Conservation (phyloP, 1,139 yeast species). For the Magnusiomyces suaveolens region DNA sequence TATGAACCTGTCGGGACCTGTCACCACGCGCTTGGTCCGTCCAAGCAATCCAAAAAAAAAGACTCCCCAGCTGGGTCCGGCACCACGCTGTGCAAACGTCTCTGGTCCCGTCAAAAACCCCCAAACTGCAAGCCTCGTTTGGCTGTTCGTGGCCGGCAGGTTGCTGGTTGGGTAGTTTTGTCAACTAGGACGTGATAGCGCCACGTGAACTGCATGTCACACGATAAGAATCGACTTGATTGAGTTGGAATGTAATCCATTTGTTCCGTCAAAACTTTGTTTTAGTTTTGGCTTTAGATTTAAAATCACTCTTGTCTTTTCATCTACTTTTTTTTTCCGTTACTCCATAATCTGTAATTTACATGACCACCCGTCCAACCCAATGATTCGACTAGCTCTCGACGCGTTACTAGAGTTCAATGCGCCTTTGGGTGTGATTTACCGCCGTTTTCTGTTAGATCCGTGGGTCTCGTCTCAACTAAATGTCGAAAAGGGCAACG, state of each 20-base stretch:
- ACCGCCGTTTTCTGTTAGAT: constrained; percentile 9
- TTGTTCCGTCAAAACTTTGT: too few relatives aligned
- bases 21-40: too few relatives aligned
- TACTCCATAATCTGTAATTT: not conserved
- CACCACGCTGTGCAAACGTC: too few relatives aligned
- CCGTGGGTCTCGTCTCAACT: constrained; percentile 7
- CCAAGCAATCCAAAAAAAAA: too few relatives aligned
- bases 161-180: too few relatives aligned
- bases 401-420: constrained; percentile 8
- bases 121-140: too few relatives aligned
- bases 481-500: not conserved
- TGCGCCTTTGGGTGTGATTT: constrained; percentile 12
- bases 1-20: too few relatives aligned
- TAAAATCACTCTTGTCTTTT: not conserved
- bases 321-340: not conserved
- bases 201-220: not conserved
- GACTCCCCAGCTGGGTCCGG: too few relatives aligned
- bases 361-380: not conserved
- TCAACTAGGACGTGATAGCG: too few relatives aligned
- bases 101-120: too few relatives aligned
- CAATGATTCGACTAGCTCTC: constrained; percentile 5
- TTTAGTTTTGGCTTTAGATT: not conserved
- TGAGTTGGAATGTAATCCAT: too few relatives aligned
- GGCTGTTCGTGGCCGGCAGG: too few relatives aligned
- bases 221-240: not conserved